Percentiles rank a stretch among this genome's conserved stretches.
phyloP scores from a whole-genome alignment of 164 flowering plant genomes.

The Liquidambar formosana region DNA sequence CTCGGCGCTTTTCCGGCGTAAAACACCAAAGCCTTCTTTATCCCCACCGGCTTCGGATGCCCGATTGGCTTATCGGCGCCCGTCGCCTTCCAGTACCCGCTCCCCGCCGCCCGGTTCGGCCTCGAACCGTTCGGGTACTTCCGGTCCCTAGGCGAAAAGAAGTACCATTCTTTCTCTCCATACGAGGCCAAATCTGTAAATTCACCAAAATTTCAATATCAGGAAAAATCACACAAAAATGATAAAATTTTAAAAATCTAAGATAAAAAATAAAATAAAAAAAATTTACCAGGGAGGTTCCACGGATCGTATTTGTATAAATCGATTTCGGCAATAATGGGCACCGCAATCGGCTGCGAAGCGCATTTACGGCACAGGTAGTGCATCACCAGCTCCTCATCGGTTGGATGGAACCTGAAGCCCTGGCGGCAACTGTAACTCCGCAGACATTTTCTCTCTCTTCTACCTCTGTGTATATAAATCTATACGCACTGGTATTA shows the following conservation, averaged over 20 bases:
- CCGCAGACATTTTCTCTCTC: conserved; percentile 24
- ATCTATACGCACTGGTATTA: background rate
- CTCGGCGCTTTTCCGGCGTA: conserved; percentile 65
- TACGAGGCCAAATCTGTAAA: conserved; percentile 46
- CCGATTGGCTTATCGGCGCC: conserved; percentile 78
- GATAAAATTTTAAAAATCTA: background rate
- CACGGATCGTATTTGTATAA: conserved; percentile 76
- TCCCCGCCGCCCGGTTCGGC: conserved; percentile 69
- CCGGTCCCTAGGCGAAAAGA: conserved; percentile 65
- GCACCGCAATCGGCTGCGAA: conserved; percentile 60
- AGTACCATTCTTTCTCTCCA: conserved; percentile 74
- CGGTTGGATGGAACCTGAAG: conserved; percentile 71
- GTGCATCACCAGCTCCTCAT: conserved; percentile 71
- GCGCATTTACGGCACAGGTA: conserved; percentile 64
- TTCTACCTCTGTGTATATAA: no score
- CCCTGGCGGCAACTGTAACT: conserved; percentile 66
- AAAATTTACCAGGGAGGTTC: conserved; percentile 55
- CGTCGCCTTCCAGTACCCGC: conserved; percentile 77
- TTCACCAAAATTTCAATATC: background rate
- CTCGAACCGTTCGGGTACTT: conserved; percentile 74
- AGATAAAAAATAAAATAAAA: background rate
- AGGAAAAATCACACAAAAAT: no score
- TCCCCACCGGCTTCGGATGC: conserved; percentile 51
- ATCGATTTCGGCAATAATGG: conserved; percentile 75
- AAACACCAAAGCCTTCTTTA: conserved; percentile 68